These are phyloP conservation scores for Clitopilus hobsonii DNA, from an alignment of 768 basidiomycete species.

Conservation along the genomic window DNA sequence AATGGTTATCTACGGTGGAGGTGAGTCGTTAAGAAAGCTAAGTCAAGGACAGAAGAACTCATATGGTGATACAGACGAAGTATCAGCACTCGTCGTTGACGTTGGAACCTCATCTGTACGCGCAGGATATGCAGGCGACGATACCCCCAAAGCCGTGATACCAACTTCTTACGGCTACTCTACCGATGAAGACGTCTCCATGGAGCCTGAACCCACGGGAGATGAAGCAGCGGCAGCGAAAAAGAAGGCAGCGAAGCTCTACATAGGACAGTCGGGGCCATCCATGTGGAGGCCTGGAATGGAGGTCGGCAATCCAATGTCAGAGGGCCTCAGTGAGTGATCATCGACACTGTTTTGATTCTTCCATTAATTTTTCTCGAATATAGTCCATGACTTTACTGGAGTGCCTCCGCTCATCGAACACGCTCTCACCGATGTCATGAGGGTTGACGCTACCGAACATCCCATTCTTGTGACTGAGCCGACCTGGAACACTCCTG, in stretches of 20 bases:
- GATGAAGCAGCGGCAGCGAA: constrained; percentile 24
- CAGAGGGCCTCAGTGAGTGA: constrained; percentile 75
- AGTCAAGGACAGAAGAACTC: not conserved
- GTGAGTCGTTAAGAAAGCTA: constrained; percentile 31
- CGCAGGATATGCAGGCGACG: constrained; percentile 97
- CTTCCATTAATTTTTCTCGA: no score
- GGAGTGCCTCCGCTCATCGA: constrained; percentile 67
- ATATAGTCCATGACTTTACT: constrained; percentile 69
- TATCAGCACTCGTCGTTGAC: constrained; percentile 94
- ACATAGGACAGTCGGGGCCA: constrained; percentile 84
- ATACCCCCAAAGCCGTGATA: constrained; percentile 88
- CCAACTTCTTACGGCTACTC: constrained; percentile 83
- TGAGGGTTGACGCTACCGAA: constrained; percentile 74
- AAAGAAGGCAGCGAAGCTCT: constrained; percentile 54
- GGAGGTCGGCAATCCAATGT: constrained; percentile 80
- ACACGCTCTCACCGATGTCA: constrained; percentile 71
- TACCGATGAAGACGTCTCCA: constrained; percentile 45
- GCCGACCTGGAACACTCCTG: constrained; percentile 91
- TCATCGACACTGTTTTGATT: no score
- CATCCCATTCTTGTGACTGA: constrained; percentile 94
- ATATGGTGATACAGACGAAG: constrained; percentile 66
- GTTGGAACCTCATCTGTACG: constrained; percentile 87
- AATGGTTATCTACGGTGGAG: constrained; percentile 91
- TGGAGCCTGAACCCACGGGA: constrained; percentile 43
- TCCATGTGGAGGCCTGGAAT: constrained; percentile 88